Conservation (phyloP, 495 filamentous ascomycete species). For the Penicillium ochrochloron region DNA sequence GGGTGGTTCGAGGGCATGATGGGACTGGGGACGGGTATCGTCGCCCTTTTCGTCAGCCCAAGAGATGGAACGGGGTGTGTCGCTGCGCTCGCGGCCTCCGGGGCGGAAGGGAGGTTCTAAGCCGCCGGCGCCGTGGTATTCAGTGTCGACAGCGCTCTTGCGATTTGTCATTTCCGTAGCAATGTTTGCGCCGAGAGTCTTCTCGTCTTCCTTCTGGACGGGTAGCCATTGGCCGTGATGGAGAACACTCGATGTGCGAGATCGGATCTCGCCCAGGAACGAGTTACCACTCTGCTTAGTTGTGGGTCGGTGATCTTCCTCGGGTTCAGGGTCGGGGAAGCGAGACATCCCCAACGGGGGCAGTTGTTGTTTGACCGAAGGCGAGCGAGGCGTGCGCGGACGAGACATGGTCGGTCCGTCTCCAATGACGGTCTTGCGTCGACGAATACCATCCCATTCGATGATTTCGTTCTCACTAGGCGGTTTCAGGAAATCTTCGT, state of each 20-base stretch:
- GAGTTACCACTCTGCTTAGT: constrained; percentile 42
- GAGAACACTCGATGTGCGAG: constrained; percentile 44
- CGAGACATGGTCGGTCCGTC: constrained; percentile 48
- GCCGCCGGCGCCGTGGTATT: constrained; percentile 38
- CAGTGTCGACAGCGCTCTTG: constrained; percentile 47
- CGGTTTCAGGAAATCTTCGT: constrained; percentile 70
- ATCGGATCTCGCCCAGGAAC: constrained; percentile 65
- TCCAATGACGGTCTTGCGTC: constrained; percentile 74
- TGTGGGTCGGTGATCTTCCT: constrained; percentile 35
- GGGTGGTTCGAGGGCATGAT: constrained; percentile 27
- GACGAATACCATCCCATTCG: constrained; percentile 92
- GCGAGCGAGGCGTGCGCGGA: constrained; percentile 33
- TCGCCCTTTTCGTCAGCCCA: constrained; percentile 37
- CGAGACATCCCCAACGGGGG: constrained; percentile 88
- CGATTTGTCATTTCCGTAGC: constrained; percentile 38
- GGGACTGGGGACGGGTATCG: constrained; percentile 13
- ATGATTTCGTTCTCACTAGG: constrained; percentile 76
- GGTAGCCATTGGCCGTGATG: constrained; percentile 40
- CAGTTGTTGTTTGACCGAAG: constrained; percentile 59
- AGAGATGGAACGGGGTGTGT: constrained; percentile 41
- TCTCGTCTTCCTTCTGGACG: constrained; percentile 38
- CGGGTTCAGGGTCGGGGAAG: constrained; percentile 69
- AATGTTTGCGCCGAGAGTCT: constrained; percentile 11
- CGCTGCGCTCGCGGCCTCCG: constrained; percentile 37
- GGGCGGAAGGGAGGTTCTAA: constrained; percentile 25